Percentiles rank a stretch among this genome's conserved stretches.
phyloP scores from a whole-genome alignment of 164 flowering plant species.

The Vitis rotundifolia region DNA sequence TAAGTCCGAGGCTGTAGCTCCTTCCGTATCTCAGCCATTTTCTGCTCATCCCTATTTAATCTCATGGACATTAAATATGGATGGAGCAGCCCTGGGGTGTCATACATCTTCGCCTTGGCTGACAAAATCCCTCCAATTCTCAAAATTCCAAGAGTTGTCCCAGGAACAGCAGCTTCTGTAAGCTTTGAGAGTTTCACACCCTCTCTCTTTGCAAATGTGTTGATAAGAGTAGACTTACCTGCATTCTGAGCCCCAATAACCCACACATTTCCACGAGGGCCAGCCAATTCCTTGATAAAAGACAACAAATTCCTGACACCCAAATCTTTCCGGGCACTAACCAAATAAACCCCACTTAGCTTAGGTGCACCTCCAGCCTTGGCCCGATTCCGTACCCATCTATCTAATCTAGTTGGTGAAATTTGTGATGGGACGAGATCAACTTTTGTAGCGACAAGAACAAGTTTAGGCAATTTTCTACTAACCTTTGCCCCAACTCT shows the following conservation, averaged over 20 bases:
- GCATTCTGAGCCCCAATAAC: constrained; percentile 97
- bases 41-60: constrained; percentile 87
- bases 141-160: constrained; percentile 94
- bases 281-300: constrained; percentile 79
- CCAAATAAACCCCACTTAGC: constrained; percentile 81
- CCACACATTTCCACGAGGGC: constrained; percentile 98
- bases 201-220: constrained; percentile 77
- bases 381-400: constrained; percentile 92
- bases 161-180: constrained; percentile 96
- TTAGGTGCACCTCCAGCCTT: constrained; percentile 85
- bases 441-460: constrained; percentile 90
- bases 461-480: constrained; percentile 75
- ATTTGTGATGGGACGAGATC: constrained; percentile 91
- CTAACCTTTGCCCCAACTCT: constrained; percentile 39
- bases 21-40: constrained; percentile 89
- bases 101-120: constrained; percentile 93
- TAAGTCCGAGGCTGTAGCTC: constrained; percentile 83
- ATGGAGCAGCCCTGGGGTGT: constrained; percentile 95
- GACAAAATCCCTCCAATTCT: constrained; percentile 86
- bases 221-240: constrained; percentile 89
- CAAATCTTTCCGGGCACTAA: constrained; percentile 84
- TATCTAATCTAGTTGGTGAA: constrained; percentile 85
- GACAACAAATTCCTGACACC: constrained; percentile 83
- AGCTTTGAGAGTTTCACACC: constrained; percentile 71
- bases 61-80: constrained; percentile 84